These are phyloP conservation scores for Keqinozyma sinolaborantium DNA, from an alignment of 1,139 yeast genomes.

Conservation along the genomic window DNA sequence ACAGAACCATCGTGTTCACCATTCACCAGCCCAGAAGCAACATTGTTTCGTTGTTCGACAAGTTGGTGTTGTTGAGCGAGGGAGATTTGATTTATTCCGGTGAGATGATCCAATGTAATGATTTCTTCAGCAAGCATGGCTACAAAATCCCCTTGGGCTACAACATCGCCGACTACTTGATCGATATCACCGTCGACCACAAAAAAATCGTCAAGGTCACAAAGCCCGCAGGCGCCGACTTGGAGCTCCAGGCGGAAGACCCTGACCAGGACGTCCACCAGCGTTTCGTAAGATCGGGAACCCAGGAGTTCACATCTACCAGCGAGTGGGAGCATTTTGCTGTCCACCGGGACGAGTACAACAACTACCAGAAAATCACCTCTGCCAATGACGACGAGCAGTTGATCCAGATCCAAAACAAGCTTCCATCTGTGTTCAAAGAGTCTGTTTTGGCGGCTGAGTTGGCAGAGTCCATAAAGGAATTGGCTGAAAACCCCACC, in stretches of 20 bases:
- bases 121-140: constrained; percentile 74
- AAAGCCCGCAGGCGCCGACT: constrained; percentile 17
- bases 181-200: constrained; percentile 80
- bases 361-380: constrained; percentile 15
- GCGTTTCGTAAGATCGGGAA: constrained; percentile 25
- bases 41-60: constrained; percentile 87
- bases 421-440: constrained; percentile 38
- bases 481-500: constrained; percentile 25
- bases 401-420: constrained; percentile 27
- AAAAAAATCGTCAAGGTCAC: constrained; percentile 25
- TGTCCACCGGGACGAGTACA: constrained; percentile 72
- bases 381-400: constrained; percentile 25
- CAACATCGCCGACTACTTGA: constrained; percentile 88
- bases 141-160: constrained; percentile 84
- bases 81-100: constrained; percentile 91
- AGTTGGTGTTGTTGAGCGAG: constrained; percentile 71
- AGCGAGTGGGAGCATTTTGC: constrained; percentile 90
- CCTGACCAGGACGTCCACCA: constrained; percentile 35
- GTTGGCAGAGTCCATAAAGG: constrained; percentile 46
- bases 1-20: constrained; percentile 85
- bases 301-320: constrained; percentile 52
- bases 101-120: constrained; percentile 64
- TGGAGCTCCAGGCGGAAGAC: constrained; percentile 19
- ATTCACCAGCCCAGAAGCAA: constrained; percentile 98
- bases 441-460: constrained; percentile 50